Base-by-base conservation (phyloP, 345 rosid genomes). In the Punica granatum region DNA sequence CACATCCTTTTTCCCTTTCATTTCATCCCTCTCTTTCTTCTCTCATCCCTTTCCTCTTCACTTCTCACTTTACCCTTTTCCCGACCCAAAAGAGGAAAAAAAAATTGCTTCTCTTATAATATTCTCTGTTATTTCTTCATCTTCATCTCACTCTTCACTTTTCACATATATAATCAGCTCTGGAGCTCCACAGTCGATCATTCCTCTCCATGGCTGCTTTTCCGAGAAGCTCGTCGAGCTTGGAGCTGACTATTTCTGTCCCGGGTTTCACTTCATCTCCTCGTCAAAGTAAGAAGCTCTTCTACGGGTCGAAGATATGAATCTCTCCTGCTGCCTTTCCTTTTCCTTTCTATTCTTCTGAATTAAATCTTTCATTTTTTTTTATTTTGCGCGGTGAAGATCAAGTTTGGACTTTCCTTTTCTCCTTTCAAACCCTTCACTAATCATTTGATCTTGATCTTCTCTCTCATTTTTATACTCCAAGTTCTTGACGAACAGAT, bases 171-270 rank as follows among this genome's bases (percentile, higher is more conserved):
- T 60, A 67, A 82, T 84, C 11, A 49, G 19, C 68, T 65, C 54
- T 46, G 18, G 6, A 30, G 25, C 34, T 56, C 7, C 61, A 28
- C 25, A 4, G 12, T 13, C 19, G 6, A 30, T n/a, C 31, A 31
- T 18, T n/a, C 31, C 67, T 71, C 62, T 61, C 68, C 28, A 69
- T 72, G 95, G 88, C 85, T 69, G 73, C 82, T 80, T 80, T 80
- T 56, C 88, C 86, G 43, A 69, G 75, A 42, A 70, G 75, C 70
- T 73, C 86, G 64, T 86, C 97, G 14, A 79, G 84, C 85, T 81
- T 93, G 79, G 97, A 90, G 73, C 83, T 93, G 76, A 82, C 90
- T 43, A 90, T 93, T 48, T 90, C 93, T 30, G 86, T 88, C 66
- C 86, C 89, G 11, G 97, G 97, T 71, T 86, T 90, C 83, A 79